Base-by-base conservation (phyloP, 2,329 filamentous ascomycete species). In the Cladorrhinum sp. region DNA sequence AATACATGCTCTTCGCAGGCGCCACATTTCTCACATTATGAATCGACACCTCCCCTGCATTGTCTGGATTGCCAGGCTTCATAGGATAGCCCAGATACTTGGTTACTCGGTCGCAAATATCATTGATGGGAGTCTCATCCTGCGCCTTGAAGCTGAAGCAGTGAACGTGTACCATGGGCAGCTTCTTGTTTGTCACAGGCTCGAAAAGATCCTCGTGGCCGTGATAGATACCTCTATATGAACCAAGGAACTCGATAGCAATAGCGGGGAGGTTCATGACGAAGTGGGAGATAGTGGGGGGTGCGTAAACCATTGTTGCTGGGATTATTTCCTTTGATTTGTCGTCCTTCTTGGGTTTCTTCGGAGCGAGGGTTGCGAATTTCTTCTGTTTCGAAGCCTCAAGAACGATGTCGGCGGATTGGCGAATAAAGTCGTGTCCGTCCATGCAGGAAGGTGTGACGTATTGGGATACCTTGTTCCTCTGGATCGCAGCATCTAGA, bases 211-310 rank as follows among this genome's bases (percentile, higher is more conserved):
- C 64, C 72, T 92, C 86, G 23, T 85, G 81, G 2, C 86, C 86
- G n/a, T 83, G 77, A 72, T 97, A 98, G 16, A 96, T 75, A 3
- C 95, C 93, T 20, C 86, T 84, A 79, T 92, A 96, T 79, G 69
- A 71, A 58, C 80, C 79, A 22, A 97, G 81, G 72, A 99, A 99
- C 61, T 90, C 87, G 62, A 95, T 88, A 1, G 95, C 93, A 1
- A 87, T 90, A 1, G 93, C 95, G 0, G 95, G 95, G 16, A 99
- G 87, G 76, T 99, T 99, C 91, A 99, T 97, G 66, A 98, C 90
- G 73, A 93, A 99, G 78, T 98, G 95, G n/a, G 87, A 83, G 72
- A 98, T 91, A 38, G 88, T 87, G 2, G 82, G 81, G 2, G 93
- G 93, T 50, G 92, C 80, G 10, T 79, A 77, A 25, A 85, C 71